phyloP scores from a whole-genome alignment of 495 filamentous ascomycete genomes.

The Chlorociboria aeruginascens region DNA sequence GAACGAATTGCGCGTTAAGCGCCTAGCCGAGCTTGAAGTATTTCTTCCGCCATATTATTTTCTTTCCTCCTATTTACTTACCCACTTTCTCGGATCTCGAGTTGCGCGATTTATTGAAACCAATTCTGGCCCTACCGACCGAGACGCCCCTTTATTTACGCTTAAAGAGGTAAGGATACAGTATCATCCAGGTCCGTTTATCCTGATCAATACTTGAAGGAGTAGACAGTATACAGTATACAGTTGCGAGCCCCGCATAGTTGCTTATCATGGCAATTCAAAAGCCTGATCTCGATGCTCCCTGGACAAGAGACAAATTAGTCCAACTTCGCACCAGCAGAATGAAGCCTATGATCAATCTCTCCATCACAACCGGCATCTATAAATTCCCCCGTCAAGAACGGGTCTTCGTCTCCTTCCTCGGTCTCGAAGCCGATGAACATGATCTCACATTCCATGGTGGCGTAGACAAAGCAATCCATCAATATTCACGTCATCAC shows the following conservation, averaged over 20 bases:
- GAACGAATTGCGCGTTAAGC: too few species aligned
- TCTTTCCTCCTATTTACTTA: too few species aligned
- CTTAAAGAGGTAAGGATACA: too few species aligned
- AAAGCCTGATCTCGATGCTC: constrained; percentile 5
- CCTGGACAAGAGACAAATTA: constrained; percentile 26
- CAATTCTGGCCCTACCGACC: too few species aligned
- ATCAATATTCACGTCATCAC: constrained; percentile 42
- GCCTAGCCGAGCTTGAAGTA: too few species aligned
- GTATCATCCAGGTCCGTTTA: too few species aligned
- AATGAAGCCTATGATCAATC: constrained; percentile 34
- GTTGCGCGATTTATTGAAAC: too few species aligned
- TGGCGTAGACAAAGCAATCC: constrained; percentile 42
- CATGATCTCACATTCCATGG: constrained; percentile 44
- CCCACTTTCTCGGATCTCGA: too few species aligned
- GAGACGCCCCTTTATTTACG: neutral
- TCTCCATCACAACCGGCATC: constrained; percentile 36
- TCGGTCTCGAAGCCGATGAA: constrained; percentile 41
- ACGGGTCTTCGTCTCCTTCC: constrained; percentile 27
- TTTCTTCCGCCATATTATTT: too few species aligned
- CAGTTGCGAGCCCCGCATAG: neutral
- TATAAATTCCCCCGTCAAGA: constrained; percentile 30
- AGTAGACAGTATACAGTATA: neutral
- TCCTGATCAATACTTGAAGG: too few species aligned
- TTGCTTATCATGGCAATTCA: constrained; percentile 4
- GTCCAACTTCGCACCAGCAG: constrained; percentile 40